phyloP scores from a whole-genome alignment of 1,284 basidiomycete species.

The Somion occarium region DNA sequence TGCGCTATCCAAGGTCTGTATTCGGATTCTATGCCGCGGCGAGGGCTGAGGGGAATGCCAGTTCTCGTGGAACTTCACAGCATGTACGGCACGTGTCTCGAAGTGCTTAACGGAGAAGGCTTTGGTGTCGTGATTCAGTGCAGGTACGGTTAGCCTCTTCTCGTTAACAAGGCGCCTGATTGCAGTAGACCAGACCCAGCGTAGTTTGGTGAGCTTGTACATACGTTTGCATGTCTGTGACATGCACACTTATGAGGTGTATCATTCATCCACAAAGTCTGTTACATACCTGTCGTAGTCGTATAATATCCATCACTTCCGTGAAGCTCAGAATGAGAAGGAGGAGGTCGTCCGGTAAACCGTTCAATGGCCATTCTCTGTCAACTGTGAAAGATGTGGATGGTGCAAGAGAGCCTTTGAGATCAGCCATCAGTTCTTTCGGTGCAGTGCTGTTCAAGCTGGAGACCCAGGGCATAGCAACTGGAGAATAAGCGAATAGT shows the following conservation, averaged over 20 bases:
- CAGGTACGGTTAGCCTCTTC: conserved; percentile 30
- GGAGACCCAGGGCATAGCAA: no score
- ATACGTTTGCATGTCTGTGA: conserved; percentile 30
- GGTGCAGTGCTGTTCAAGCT: no score
- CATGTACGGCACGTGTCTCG: conserved; percentile 32
- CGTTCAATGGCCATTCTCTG: background rate
- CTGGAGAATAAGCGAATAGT: no score
- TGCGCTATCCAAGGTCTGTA: conserved; percentile 10
- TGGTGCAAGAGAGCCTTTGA: no score
- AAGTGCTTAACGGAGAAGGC: conserved; percentile 29
- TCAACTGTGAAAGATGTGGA: no score
- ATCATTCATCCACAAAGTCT: background rate
- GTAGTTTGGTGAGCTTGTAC: conserved; percentile 27
- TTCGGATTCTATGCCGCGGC: conserved; percentile 22
- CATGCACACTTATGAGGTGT: no score
- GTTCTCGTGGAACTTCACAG: conserved; percentile 32
- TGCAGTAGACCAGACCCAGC: conserved; percentile 35
- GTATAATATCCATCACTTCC: conserved; percentile 30
- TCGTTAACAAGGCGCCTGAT: conserved; percentile 30
- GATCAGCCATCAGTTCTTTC: no score
- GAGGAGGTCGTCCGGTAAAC: conserved; percentile 32
- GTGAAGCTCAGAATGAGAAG: conserved; percentile 30
- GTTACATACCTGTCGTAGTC: conserved; percentile 28
- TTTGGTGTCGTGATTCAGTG: conserved; percentile 23
- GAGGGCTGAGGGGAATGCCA: conserved; percentile 29